phyloP scores from a whole-genome alignment of 257 asterid genomes.

The Dorcoceras hygrometricum region DNA sequence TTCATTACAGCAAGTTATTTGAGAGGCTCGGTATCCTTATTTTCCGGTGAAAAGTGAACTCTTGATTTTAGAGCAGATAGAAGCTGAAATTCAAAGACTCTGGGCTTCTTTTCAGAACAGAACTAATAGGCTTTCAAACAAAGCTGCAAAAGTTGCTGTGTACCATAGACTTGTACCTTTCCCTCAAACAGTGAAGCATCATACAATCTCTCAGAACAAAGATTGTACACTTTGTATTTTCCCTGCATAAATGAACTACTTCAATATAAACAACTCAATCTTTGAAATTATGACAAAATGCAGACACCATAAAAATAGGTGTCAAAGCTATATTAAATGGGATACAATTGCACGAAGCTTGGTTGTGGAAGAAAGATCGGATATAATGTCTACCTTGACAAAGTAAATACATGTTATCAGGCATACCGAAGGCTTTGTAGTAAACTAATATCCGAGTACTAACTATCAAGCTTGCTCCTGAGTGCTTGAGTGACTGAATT shows the following conservation, averaged over 20 bases:
- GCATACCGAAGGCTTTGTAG: neutral
- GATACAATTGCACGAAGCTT: neutral
- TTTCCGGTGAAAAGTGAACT: neutral
- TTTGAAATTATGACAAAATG: constrained; percentile 15
- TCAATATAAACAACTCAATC: neutral
- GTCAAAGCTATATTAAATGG: neutral
- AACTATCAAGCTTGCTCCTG: neutral
- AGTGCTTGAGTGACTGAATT: neutral
- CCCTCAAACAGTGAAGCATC: constrained; percentile 96
- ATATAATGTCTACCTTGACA: neutral
- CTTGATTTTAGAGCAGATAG: constrained; percentile 13
- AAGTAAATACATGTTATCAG: neutral
- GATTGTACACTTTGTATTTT: constrained; percentile 93
- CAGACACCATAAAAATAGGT: constrained; percentile 3
- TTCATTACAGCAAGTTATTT: neutral
- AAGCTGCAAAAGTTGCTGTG: constrained; percentile 5
- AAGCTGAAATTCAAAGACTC: constrained; percentile 13
- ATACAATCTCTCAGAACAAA: constrained; percentile 93
- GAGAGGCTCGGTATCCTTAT: neutral
- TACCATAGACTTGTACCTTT: constrained; percentile 51
- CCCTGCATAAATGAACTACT: constrained; percentile 51
- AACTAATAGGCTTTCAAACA: constrained; percentile 15
- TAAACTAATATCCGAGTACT: neutral
- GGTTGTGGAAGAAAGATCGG: neutral
- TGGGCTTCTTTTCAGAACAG: constrained; percentile 14